Evolutionary conservation across 495 filamentous ascomycete genomes (phyloP), one percentile per base, ranked within the genome.

Genomic region (Hapsidospora chrysogenum): DNA sequence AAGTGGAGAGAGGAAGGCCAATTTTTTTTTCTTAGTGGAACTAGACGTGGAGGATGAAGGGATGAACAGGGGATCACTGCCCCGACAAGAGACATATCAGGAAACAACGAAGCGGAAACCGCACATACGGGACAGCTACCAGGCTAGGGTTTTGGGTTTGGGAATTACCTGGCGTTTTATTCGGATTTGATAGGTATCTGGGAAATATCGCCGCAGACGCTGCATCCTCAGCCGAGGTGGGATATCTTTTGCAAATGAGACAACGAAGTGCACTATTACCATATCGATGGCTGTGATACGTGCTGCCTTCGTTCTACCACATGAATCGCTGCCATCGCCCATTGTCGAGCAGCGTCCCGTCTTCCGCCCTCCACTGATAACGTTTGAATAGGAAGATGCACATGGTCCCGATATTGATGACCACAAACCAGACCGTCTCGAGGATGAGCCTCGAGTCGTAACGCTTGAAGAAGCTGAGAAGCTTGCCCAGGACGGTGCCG

Each of bases 321-420:
- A 96, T 83, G 46, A 96, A 96, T 39, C 87, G 65, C 63, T 95
- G 86, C 39, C 83, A 56, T 45, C 64, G 75, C 19, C 85, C 85
- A 19, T 66, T 71, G 51, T 93, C 85, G 43, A 79, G 67, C 34
- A 64, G 10, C 26, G 44, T 41, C 9, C 60, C 59, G 9, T 53
- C 48, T 2, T 46, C 38, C 1, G 39, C 46, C 17, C 61, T 53
- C 87, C 87, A 95, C 42, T 72, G 66, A 50, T 92, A 96, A 1
- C 76, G 78, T 49, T 70, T 64, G 44, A 71, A 72, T 33, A 94
- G 48, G 46, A 96, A 95, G 25, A 92, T 56, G 51, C 80, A 85
- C 43, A 83, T 78, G 8, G 83, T 87, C 1, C 62, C 66, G 7
- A 52, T 54, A 51, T 93, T 86, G 35, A 94, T 66, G 2, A 56